Evolutionary conservation across 345 rosid genomes (phyloP).

Genomic region (Capsella bursapastoris): DNA sequence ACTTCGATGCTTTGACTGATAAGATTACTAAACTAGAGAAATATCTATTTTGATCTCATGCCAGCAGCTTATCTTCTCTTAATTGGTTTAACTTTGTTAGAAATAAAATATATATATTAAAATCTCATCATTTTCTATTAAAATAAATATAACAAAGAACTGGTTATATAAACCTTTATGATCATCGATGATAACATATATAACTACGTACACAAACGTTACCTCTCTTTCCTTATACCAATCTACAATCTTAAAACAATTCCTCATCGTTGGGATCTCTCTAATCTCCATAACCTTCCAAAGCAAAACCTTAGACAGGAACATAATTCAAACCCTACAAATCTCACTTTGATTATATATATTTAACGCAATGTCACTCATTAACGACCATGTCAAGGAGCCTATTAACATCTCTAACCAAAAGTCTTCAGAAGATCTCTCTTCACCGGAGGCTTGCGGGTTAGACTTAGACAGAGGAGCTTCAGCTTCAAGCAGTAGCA

Average conservation of each 20-base stretch:
- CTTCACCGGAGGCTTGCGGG: constrained; percentile 43
- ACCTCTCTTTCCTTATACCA: constrained; percentile 24
- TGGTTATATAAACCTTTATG: constrained; percentile 38
- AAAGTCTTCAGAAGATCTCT: constrained; percentile 37
- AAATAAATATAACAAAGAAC: background rate
- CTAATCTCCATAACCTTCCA: constrained; percentile 3
- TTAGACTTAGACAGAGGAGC: constrained; percentile 18
- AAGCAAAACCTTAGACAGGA: background rate
- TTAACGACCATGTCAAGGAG: constrained; percentile 27
- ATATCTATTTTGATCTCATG: constrained; percentile 26
- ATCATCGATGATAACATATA: background rate
- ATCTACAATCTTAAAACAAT: background rate
- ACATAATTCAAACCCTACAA: background rate
- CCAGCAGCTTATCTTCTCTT: constrained; percentile 20
- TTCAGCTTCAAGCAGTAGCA: constrained; percentile 55
- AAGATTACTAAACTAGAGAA: constrained; percentile 20
- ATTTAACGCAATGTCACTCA: constrained; percentile 29
- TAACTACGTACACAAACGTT: constrained; percentile 16
- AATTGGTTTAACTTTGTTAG: background rate
- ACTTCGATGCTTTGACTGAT: constrained; percentile 31
- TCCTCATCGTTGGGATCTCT: background rate
- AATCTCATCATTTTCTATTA: background rate
- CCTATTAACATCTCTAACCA: constrained; percentile 27
- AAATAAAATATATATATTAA: background rate
- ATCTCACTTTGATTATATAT: background rate